Evolutionary conservation across 441 rosid species (phyloP).

Genomic region (Manihot esculenta): DNA sequence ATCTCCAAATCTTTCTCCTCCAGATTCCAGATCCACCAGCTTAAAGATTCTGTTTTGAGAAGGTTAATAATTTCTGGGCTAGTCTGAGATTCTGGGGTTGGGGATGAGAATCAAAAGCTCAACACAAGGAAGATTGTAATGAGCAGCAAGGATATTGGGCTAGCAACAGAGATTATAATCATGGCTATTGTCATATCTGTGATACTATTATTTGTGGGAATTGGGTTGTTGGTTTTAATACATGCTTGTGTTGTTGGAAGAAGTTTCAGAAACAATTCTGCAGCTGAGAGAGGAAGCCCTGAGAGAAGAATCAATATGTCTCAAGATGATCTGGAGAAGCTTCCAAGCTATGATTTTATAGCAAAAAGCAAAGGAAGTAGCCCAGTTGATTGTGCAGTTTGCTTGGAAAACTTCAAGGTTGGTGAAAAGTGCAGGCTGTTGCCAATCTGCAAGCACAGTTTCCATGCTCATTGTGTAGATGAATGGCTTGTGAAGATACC

Average conservation of each 20-base stretch:
- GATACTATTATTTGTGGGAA: constrained; percentile 38
- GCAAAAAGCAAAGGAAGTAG: constrained; percentile 29
- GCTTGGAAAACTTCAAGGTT: constrained; percentile 49
- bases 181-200: constrained; percentile 40
- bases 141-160: constrained; percentile 14
- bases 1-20: constrained; percentile 4
- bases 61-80: not conserved
- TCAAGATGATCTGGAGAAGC: constrained; percentile 40
- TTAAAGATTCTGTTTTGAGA: not conserved
- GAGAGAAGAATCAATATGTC: constrained; percentile 33
- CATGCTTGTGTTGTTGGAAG: constrained; percentile 48
- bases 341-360: constrained; percentile 45
- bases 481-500: constrained; percentile 54
- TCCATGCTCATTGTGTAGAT: constrained; percentile 56
- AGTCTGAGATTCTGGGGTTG: not conserved
- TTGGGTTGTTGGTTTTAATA: constrained; percentile 37
- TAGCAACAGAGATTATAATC: constrained; percentile 23
- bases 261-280: constrained; percentile 24
- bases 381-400: constrained; percentile 53
- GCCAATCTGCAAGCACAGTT: constrained; percentile 50
- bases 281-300: constrained; percentile 7
- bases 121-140: not conserved
- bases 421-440: constrained; percentile 57
- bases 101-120: not conserved
- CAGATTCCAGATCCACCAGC: not conserved